Percentiles rank a stretch among this genome's conserved stretches.
Evolutionary conservation across 2,329 filamentous ascomycete species (phyloP).

Genomic region (Claviceps sp.): DNA sequence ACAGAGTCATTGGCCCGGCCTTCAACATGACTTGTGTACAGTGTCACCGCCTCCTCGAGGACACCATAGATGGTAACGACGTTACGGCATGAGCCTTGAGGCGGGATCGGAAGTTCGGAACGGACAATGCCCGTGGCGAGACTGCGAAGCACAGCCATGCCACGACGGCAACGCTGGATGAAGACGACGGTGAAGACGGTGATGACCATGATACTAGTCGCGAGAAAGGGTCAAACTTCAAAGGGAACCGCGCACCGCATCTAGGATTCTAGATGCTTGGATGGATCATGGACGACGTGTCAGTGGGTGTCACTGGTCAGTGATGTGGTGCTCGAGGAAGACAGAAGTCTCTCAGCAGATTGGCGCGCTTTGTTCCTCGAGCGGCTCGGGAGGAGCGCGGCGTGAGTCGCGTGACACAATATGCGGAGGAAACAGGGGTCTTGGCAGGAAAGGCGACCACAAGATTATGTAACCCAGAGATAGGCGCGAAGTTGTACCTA

Average conservation of each 20-base stretch:
- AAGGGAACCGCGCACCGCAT: neutral
- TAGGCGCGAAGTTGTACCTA: too few species aligned
- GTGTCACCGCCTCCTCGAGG: slow-evolving; percentile 23
- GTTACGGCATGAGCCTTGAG: slow-evolving; percentile 18
- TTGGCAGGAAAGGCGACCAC: too few species aligned
- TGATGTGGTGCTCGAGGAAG: neutral
- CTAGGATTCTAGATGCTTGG: too few species aligned
- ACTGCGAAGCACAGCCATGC: slow-evolving; percentile 26
- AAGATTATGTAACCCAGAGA: too few species aligned
- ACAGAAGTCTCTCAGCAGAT: neutral
- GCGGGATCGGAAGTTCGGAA: slow-evolving; percentile 31
- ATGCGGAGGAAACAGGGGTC: too few species aligned
- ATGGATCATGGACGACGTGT: too few species aligned
- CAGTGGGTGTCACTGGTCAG: too few species aligned
- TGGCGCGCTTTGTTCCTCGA: too few species aligned
- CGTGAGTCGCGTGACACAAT: too few species aligned
- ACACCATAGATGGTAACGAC: slow-evolving; percentile 18
- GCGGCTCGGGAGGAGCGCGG: too few species aligned
- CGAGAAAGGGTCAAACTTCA: too few species aligned
- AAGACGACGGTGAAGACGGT: neutral
- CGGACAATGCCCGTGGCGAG: slow-evolving; percentile 28
- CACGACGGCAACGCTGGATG: slow-evolving; percentile 6
- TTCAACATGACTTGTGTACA: slow-evolving; percentile 28
- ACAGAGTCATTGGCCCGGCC: slow-evolving; percentile 15
- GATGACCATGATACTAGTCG: neutral